Percentiles rank a stretch among this genome's conserved stretches.
Evolutionary conservation across 306 rosid species (phyloP).

Genomic region (Gleditsia sinensis): DNA sequence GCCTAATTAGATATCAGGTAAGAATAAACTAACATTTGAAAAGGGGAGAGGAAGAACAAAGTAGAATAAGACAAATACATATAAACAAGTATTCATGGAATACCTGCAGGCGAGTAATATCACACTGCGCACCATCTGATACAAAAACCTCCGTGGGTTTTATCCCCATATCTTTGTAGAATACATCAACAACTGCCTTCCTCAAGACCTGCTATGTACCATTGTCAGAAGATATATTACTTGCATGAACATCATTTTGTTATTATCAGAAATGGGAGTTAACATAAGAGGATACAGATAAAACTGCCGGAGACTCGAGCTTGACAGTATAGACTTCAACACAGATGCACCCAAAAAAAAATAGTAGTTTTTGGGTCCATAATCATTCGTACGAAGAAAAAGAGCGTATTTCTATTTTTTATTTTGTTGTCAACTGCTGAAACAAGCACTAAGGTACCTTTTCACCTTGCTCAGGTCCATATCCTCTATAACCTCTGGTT

Average conservation of each 20-base stretch:
- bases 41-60: not conserved
- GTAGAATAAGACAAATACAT: slow-evolving; percentile 5
- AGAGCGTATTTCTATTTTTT: not conserved
- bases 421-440: not conserved
- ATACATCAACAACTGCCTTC: slow-evolving; percentile 52
- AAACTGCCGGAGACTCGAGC: not conserved
- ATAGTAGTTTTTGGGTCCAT: not conserved
- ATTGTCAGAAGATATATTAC: slow-evolving; percentile 1
- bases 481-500: slow-evolving; percentile 59
- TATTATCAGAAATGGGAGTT: slow-evolving; percentile 17
- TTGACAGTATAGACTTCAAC: not conserved
- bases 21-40: not conserved
- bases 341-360: slow-evolving; percentile 9
- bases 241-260: not conserved
- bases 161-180: slow-evolving; percentile 55
- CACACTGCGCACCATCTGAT: slow-evolving; percentile 80
- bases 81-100: slow-evolving; percentile 9
- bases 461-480: slow-evolving; percentile 80
- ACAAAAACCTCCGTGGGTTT: slow-evolving; percentile 64
- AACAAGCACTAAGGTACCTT: slow-evolving; percentile 50
- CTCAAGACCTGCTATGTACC: slow-evolving; percentile 48
- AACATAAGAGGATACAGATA: not conserved
- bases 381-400: not conserved
- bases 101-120: slow-evolving; percentile 82
- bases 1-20: not conserved